Percentiles rank a stretch among this genome's conserved stretches.
These are phyloP conservation scores for Lactarius deliciosus DNA, from an alignment of 768 basidiomycete species.

Conservation along the genomic window DNA sequence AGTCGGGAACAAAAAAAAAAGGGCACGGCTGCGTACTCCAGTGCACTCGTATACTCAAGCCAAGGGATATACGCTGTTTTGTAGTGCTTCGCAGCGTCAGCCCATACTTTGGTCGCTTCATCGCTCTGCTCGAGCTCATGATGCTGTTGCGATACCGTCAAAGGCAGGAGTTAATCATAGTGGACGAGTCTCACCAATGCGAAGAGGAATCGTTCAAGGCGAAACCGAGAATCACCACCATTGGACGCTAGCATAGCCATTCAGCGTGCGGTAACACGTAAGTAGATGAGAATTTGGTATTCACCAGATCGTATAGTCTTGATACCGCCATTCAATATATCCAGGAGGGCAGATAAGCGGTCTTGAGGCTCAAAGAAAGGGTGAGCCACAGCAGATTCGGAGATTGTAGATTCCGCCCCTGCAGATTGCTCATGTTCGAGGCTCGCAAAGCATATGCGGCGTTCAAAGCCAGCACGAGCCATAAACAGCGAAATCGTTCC, in stretches of 20 bases:
- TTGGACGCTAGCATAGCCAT: slow-evolving; percentile 48
- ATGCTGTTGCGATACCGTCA: slow-evolving; percentile 30
- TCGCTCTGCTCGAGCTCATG: slow-evolving; percentile 43
- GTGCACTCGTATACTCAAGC: slow-evolving; percentile 69
- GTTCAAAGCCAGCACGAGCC: slow-evolving; percentile 28
- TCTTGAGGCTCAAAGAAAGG: slow-evolving; percentile 40
- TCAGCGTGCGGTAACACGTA: neutral
- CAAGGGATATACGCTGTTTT: slow-evolving; percentile 74
- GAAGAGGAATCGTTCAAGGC: slow-evolving; percentile 81
- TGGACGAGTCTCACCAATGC: slow-evolving; percentile 64
- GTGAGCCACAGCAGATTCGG: slow-evolving; percentile 31
- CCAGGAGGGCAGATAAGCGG: slow-evolving; percentile 51
- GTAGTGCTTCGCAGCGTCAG: slow-evolving; percentile 61
- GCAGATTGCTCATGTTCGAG: slow-evolving; percentile 9
- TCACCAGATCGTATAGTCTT: slow-evolving; percentile 21
- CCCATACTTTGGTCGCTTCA: slow-evolving; percentile 55
- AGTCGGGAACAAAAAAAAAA: slow-evolving; percentile 12
- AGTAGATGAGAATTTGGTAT: slow-evolving; percentile 4
- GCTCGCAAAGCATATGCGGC: slow-evolving; percentile 16
- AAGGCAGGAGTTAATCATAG: slow-evolving; percentile 4
- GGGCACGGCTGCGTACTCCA: slow-evolving; percentile 51
- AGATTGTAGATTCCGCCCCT: neutral
- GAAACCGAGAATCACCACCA: slow-evolving; percentile 70
- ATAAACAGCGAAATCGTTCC: slow-evolving; percentile 26
- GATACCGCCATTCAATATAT: slow-evolving; percentile 34